Evolutionary conservation across 345 rosid genomes (phyloP).

Genomic region (Mercurialis annua): DNA sequence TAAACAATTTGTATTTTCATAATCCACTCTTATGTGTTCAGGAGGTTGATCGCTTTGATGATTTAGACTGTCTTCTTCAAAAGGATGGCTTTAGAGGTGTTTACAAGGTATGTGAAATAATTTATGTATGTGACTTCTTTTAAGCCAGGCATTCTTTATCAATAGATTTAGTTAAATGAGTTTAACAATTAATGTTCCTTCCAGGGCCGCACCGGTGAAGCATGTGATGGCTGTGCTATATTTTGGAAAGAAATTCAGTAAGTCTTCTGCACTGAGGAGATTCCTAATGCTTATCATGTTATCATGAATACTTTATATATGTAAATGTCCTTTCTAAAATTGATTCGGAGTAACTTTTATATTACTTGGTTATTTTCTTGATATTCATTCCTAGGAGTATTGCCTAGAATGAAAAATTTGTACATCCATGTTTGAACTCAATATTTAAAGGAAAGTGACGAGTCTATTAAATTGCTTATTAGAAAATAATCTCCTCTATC

Average conservation of each 20-base stretch:
- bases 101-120: constrained; percentile 52
- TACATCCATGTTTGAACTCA: background rate
- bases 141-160: background rate
- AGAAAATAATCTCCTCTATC: background rate
- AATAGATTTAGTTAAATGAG: constrained; percentile 5
- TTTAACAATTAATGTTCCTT: constrained; percentile 21
- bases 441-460: background rate
- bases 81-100: constrained; percentile 67
- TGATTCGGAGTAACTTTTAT: background rate
- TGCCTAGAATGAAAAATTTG: background rate
- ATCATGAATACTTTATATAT: background rate
- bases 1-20: background rate
- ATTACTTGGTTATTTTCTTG: background rate
- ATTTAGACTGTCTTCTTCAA: constrained; percentile 43
- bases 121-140: background rate
- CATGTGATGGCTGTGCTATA: constrained; percentile 80
- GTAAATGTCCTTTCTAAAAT: background rate
- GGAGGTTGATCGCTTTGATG: constrained; percentile 24
- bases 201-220: constrained; percentile 85
- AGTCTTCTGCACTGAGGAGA: constrained; percentile 18
- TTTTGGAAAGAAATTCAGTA: constrained; percentile 77
- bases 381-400: background rate
- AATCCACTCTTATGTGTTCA: background rate
- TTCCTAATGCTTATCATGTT: background rate
- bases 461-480: background rate